Evolutionary conservation across 306 rosid genomes (phyloP), one percentile per base, ranked within the genome.

Genomic region (Corylus americana): DNA sequence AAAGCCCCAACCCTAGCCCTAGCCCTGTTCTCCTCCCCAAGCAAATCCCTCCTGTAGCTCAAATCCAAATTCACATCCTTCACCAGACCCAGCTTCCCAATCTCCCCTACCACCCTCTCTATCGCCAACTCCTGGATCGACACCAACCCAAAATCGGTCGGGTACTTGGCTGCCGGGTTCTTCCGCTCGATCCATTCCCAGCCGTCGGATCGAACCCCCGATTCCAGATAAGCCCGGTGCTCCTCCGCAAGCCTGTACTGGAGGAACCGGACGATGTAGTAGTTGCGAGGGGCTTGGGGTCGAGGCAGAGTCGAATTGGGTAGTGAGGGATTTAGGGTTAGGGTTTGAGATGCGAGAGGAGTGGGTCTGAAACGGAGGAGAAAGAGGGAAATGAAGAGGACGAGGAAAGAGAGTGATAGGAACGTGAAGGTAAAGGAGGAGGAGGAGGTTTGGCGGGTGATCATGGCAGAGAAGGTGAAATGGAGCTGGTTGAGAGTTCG

Each of bases 121-220:
- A 42, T 85, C 76, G 70, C 89, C 20, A 86, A 74, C 9, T 93
- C 89, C 12, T 84, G 83, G 73, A 95, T 82, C 68, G 96, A 90
- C n/a, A 95, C 85, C 80, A 95, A 77, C 0, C 92, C 99, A 25
- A 93, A 95, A 74, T 95, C 99, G 37, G 99, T 93, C 13, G 96
- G 99, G 73, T 74, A 95, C 71, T 83, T 82, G 13, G 90, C 45
- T 8, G 97, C 98, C 16, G 98, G 93, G 80, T 95, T 95, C 45
- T 83, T 85, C 74, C 99, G 84, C 70, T 87, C 90, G 89, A 95
- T 90, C 99, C 99, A 95, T 17, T 77, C 82, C 99, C 98, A 95
- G 14, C 93, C 93, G n/a, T 67, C 72, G 71, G 84, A 88, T 77
- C 83, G 83, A 64, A 92, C 74, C 8, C 79, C 71, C 22, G 86